Evolutionary conservation across 1,139 yeast genomes (phyloP).

Genomic region (Candida sp.): DNA sequence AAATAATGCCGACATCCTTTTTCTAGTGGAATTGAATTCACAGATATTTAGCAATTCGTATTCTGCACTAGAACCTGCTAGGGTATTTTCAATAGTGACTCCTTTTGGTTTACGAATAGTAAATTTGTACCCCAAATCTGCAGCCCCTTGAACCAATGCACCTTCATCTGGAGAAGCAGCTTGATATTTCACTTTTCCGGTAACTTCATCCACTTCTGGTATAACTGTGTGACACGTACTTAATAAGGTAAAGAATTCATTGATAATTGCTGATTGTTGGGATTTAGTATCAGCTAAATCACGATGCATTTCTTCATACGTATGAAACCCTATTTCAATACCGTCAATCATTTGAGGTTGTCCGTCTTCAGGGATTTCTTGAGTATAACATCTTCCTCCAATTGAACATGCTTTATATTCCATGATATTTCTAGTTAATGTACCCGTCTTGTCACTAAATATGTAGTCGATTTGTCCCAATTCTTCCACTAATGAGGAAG

Average conservation of each 20-base stretch:
- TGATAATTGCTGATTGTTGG: conserved; percentile 62
- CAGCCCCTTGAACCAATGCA: conserved; percentile 96
- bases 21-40: conserved; percentile 96
- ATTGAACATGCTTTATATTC: conserved; percentile 93
- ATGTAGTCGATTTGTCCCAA: conserved; percentile 94
- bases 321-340: conserved; percentile 75
- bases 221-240: conserved; percentile 98
- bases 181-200: conserved; percentile 79
- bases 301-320: conserved; percentile 59
- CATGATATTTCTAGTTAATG: conserved; percentile 93
- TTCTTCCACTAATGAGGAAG: conserved; percentile 94
- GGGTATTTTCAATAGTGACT: conserved; percentile 61
- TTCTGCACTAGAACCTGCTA: conserved; percentile 28
- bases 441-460: conserved; percentile 96
- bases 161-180: conserved; percentile 99
- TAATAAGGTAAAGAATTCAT: conserved; percentile 77
- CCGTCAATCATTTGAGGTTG: conserved; percentile 72
- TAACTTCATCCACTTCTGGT: conserved; percentile 68
- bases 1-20: conserved; percentile 95
- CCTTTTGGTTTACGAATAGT: conserved; percentile 82
- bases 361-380: conserved; percentile 88
- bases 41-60: conserved; percentile 87
- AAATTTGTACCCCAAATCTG: conserved; percentile 76
- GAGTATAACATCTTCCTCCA: conserved; percentile 89
- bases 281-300: conserved; percentile 40